Percentiles rank a stretch among this genome's conserved stretches.
phyloP scores from a whole-genome alignment of 2,329 filamentous ascomycete genomes.

The Sporothrix protearum region DNA sequence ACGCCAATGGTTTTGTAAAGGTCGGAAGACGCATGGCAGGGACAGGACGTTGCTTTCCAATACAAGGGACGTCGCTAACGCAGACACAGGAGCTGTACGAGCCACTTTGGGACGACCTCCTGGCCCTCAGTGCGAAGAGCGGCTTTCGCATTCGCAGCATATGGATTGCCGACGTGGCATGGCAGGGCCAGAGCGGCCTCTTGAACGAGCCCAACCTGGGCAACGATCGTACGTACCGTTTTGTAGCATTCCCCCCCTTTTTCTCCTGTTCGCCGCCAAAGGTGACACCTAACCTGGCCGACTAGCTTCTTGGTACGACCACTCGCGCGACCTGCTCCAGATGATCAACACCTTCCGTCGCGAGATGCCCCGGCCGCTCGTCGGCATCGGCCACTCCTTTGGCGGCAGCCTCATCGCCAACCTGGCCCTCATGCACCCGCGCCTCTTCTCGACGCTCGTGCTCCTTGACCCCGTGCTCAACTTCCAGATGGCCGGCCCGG shows the following conservation, averaged over 20 bases:
- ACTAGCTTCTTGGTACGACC: slow-evolving; percentile 83
- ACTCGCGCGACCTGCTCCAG: slow-evolving; percentile 77
- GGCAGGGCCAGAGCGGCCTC: slow-evolving; percentile 75
- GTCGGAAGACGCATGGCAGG: slow-evolving; percentile 39
- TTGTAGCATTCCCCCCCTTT: neutral
- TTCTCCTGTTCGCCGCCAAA: neutral
- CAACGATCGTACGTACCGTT: slow-evolving; percentile 68
- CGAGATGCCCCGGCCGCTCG: slow-evolving; percentile 74
- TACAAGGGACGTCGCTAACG: neutral
- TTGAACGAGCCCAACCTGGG: slow-evolving; percentile 74
- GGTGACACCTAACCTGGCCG: slow-evolving; percentile 21
- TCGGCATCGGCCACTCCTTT: slow-evolving; percentile 88
- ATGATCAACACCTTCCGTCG: slow-evolving; percentile 79
- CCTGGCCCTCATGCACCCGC: slow-evolving; percentile 72
- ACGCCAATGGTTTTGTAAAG: slow-evolving; percentile 93
- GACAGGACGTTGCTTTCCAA: neutral
- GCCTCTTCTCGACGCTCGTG: slow-evolving; percentile 70
- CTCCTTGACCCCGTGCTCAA: slow-evolving; percentile 87
- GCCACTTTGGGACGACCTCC: slow-evolving; percentile 81
- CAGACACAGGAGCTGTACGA: slow-evolving; percentile 72
- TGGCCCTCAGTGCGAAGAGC: slow-evolving; percentile 52
- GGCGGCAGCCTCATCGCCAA: slow-evolving; percentile 71
- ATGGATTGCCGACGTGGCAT: slow-evolving; percentile 86
- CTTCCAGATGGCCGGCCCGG: slow-evolving; percentile 44
- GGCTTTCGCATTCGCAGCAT: slow-evolving; percentile 73